Base-by-base conservation (phyloP, 2,329 filamentous ascomycete species). In the Scedosporium apiospermum region DNA sequence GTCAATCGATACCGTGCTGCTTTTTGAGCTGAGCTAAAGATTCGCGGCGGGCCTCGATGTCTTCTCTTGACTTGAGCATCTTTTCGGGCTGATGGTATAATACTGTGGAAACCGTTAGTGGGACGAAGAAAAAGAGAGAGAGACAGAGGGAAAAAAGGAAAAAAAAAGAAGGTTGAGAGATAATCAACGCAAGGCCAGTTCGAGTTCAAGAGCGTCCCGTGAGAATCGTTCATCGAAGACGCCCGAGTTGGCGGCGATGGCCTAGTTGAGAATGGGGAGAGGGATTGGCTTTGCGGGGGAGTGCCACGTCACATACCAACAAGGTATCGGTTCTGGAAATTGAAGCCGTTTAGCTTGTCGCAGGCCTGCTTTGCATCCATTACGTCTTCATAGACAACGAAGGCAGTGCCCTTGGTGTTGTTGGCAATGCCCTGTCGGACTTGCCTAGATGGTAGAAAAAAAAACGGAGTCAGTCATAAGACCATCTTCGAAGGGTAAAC, bases 331-430 rank as follows among this genome's bases (percentile, higher is more conserved):
- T 93, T 96, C 82, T 99, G 95, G 78, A 99, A 99, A 82, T 99
- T 99, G 87, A 96, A 99, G 75, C 95, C 95, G 82, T 99, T 99
- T 76, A 99, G 84, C 82, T 98, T 97, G 82, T 99, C 95, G 83
- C 95, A 98, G 73, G 95, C 95, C 79, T 92, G 88, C 82, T 99
- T 99, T 69, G 95, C 93, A 83, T 99, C 95, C 85, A 95, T 90
- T 69, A 98, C 93, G 84, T 99, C 95, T 79, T 98, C 95, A 83
- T 97, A 99, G 78, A 99, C 95, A 70, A 99, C 95, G 78, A 96
- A 99, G 69, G 93, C 95, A 62, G 95, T 99, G 75, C 95, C 95
- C 79, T 98, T 99, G 72, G 95, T 97, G 77, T 95, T 93, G 79
- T 88, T 92, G 70, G 93, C 91, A 74, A 98, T 98, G 71, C 95